These are phyloP conservation scores for Alnus rubra DNA, from an alignment of 306 rosid species.

Conservation along the genomic window DNA sequence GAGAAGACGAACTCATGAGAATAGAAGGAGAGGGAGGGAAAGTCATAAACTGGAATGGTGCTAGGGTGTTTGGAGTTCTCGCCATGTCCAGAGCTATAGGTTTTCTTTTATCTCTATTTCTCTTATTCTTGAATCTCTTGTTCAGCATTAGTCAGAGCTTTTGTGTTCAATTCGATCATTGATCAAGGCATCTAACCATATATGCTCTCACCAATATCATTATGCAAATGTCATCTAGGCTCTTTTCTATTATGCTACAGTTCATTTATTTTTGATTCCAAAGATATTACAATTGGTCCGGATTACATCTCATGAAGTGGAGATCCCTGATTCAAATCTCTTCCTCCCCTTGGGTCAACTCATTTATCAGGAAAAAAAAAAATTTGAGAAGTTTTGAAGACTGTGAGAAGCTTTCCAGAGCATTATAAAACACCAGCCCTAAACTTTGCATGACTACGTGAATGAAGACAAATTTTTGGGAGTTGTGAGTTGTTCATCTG, in stretches of 20 bases:
- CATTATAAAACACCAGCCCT: background rate
- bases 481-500: background rate
- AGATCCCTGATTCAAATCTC: background rate
- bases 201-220: slow-evolving; percentile 7
- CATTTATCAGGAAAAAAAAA: too few species aligned
- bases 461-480: background rate
- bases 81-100: slow-evolving; percentile 98
- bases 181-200: background rate
- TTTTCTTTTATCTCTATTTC: slow-evolving; percentile 47
- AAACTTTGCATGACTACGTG: background rate
- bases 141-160: slow-evolving; percentile 6
- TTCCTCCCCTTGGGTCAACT: background rate
- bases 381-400: too few species aligned
- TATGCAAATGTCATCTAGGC: background rate
- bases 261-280: background rate
- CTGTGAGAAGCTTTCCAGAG: background rate
- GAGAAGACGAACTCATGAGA: slow-evolving; percentile 75
- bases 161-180: slow-evolving; percentile 18
- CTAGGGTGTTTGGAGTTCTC: slow-evolving; percentile 71
- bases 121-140: slow-evolving; percentile 28
- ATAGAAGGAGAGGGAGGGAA: slow-evolving; percentile 71
- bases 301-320: background rate
- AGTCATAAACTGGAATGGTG: slow-evolving; percentile 98
- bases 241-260: background rate
- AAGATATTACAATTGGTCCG: background rate